Conservation (phyloP, 176 grass and related monocot species). For the Miscanthus lutarioriparius region DNA sequence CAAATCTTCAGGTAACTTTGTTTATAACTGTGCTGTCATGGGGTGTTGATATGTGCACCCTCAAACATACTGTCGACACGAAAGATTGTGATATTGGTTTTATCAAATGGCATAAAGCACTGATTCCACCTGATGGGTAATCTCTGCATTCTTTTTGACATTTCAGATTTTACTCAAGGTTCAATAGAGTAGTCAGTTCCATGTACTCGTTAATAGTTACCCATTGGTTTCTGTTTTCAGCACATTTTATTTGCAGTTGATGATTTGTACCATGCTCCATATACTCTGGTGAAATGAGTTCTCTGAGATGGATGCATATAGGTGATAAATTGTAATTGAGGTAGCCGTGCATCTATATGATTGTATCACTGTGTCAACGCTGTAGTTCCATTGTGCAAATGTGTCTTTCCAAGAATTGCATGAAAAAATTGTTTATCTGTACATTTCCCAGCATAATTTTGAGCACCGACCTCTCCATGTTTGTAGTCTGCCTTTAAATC, state of each 20-base stretch:
- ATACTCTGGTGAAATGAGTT: conserved; percentile 46
- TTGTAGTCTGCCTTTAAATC: conserved; percentile 23
- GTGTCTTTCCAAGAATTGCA: neutral
- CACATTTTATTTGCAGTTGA: conserved; percentile 47
- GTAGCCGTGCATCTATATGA: conserved; percentile 45
- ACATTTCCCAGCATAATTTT: neutral
- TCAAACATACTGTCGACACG: conserved; percentile 44
- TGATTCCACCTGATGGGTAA: conserved; percentile 74
- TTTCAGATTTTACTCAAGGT: conserved; percentile 68
- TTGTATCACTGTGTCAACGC: conserved; percentile 32
- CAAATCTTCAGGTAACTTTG: conserved; percentile 83
- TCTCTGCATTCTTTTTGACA: conserved; percentile 51
- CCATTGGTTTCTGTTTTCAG: conserved; percentile 41
- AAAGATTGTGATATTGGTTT: conserved; percentile 65
- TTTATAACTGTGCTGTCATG: conserved; percentile 99
- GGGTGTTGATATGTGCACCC: conserved; percentile 69
- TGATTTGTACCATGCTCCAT: conserved; percentile 37
- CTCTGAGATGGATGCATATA: conserved; percentile 51
- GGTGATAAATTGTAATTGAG: conserved; percentile 50
- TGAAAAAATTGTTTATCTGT: neutral
- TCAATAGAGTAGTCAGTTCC: conserved; percentile 50
- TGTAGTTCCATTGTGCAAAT: conserved; percentile 21
- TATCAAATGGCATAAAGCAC: conserved; percentile 58
- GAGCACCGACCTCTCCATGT: conserved; percentile 2
- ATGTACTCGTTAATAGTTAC: conserved; percentile 46